Evolutionary conservation across 2,329 filamentous ascomycete genomes (phyloP).

Genomic region (Grosmannia huntii): DNA sequence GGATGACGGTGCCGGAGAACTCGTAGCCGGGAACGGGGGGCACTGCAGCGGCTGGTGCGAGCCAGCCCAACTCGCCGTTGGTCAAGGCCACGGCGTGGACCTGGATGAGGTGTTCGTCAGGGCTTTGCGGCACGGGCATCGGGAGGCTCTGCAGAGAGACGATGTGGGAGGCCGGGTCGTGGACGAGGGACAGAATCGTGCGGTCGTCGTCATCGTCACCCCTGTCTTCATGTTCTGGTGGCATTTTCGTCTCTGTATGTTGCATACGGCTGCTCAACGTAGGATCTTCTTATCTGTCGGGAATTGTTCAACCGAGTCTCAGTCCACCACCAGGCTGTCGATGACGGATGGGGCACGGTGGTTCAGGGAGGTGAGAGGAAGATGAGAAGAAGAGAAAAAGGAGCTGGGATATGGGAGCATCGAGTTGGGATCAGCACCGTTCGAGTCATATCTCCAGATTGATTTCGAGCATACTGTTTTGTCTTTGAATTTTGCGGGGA

Average conservation of each 20-base stretch:
- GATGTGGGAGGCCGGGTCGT: conserved; percentile 1
- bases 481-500: not conserved
- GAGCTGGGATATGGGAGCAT: not conserved
- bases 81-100: conserved; percentile 19
- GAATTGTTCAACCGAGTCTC: not conserved
- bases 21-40: conserved; percentile 18
- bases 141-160: conserved; percentile 8
- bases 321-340: not conserved
- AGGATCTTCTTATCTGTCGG: not conserved
- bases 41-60: not conserved
- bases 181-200: conserved; percentile 5
- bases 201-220: conserved; percentile 2
- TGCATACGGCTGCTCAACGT: not conserved
- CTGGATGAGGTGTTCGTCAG: conserved; percentile 17
- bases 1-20: conserved; percentile 17
- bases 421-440: not conserved
- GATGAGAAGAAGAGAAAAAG: not conserved
- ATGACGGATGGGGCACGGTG: not conserved
- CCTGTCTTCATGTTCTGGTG: not conserved
- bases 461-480: not conserved
- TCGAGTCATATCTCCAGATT: not conserved
- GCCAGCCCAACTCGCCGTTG: conserved; percentile 18
- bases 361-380: not conserved
- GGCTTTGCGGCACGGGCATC: conserved; percentile 5
- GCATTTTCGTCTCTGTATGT: too few relatives aligned